Conservation (phyloP, 139 green algal species). For the Chlamydomonas sphaeroides region DNA sequence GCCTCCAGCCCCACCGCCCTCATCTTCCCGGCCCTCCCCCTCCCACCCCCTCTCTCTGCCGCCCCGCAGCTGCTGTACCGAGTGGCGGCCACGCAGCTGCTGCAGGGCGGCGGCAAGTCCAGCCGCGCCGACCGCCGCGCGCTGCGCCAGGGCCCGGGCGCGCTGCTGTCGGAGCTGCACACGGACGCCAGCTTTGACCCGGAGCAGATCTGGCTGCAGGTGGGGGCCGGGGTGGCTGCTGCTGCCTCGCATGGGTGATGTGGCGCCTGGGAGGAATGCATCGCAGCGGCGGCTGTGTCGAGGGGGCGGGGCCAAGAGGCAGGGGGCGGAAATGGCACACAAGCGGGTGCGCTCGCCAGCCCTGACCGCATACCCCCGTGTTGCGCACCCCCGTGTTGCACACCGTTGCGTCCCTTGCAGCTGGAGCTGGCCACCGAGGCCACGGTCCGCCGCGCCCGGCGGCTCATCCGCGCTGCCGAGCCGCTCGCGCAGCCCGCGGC, state of each 20-base stretch:
- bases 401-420: no score
- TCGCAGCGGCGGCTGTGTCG: no score
- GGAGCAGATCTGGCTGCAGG: constrained; percentile 64
- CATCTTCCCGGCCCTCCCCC: neutral
- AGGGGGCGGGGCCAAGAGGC: no score
- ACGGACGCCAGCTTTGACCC: constrained; percentile 59
- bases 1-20: no score
- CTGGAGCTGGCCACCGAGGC: constrained; percentile 37
- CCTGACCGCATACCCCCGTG: no score
- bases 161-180: constrained; percentile 52
- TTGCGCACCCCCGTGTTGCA: no score
- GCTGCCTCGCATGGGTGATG: no score
- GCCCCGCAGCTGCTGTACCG: constrained; percentile 38
- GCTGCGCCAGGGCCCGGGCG: neutral
- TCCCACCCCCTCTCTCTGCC: neutral
- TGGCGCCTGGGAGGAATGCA: no score
- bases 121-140: neutral
- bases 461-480: constrained; percentile 15
- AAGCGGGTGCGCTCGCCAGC: no score
- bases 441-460: constrained; percentile 45
- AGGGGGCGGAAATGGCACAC: no score
- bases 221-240: neutral
- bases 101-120: neutral
- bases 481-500: no score
- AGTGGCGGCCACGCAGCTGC: neutral